These are phyloP conservation scores for Gyrodon lividus DNA, from an alignment of 768 basidiomycete genomes.

Conservation along the genomic window DNA sequence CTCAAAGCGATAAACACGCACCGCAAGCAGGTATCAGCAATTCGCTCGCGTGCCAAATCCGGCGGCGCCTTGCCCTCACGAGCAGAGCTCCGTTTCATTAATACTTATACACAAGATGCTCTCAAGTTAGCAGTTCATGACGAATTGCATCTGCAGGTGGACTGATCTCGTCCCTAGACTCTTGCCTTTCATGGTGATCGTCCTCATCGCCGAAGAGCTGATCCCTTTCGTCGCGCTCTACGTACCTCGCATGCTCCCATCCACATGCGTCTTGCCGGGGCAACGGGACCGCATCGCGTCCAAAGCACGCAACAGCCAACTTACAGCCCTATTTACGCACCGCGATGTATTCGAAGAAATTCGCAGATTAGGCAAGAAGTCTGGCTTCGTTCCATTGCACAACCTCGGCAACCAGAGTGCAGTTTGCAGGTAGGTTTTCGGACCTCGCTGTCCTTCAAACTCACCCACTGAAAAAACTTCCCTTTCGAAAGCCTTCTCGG, in stretches of 20 bases:
- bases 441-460: neutral
- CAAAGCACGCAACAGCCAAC: constrained; percentile 48
- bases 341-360: constrained; percentile 36
- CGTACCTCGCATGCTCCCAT: constrained; percentile 81
- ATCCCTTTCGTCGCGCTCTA: constrained; percentile 84
- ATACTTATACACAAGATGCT: constrained; percentile 63
- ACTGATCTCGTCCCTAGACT: constrained; percentile 40
- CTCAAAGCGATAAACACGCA: constrained; percentile 70
- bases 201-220: constrained; percentile 74
- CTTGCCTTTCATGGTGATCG: constrained; percentile 74
- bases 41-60: constrained; percentile 51
- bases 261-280: constrained; percentile 81
- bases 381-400: constrained; percentile 26
- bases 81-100: constrained; percentile 67
- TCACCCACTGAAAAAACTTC: constrained; percentile 4
- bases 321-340: constrained; percentile 39
- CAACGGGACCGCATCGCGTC: constrained; percentile 66
- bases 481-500: constrained; percentile 42
- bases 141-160: neutral
- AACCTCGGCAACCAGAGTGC: constrained; percentile 31
- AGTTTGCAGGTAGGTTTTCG: constrained; percentile 55
- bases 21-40: constrained; percentile 50
- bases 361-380: constrained; percentile 32
- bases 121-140: constrained; percentile 52
- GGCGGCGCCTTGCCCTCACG: constrained; percentile 67